Evolutionary conservation across 495 filamentous ascomycete genomes (phyloP).

Genomic region (Xanthoparmelia taractica): DNA sequence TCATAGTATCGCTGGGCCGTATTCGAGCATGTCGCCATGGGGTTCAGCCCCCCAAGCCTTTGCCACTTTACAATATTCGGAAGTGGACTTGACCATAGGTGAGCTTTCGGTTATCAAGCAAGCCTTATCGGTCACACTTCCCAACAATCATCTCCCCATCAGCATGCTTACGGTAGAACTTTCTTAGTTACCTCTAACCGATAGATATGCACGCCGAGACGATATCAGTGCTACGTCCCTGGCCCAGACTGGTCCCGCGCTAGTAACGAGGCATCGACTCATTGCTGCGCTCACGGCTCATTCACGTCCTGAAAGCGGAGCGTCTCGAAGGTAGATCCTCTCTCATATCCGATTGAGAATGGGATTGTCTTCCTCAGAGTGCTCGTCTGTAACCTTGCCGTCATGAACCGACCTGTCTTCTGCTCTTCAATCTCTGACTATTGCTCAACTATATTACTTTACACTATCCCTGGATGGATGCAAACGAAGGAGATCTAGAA

Average conservation of each 20-base stretch:
- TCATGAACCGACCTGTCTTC: neutral
- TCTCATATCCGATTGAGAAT: neutral
- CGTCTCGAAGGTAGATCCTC: neutral
- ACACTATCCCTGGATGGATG: neutral
- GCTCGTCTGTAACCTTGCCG: neutral
- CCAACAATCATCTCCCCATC: neutral
- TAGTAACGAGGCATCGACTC: neutral
- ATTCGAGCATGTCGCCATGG: neutral
- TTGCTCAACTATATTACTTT: neutral
- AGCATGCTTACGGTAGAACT: neutral
- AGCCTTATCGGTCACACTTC: neutral
- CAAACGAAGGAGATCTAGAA: neutral
- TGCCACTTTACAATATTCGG: neutral
- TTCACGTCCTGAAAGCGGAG: neutral
- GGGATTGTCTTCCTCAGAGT: neutral
- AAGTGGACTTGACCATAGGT: slow-evolving; percentile 4
- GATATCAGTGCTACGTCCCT: neutral
- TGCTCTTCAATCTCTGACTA: neutral
- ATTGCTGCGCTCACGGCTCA: neutral
- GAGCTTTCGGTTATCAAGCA: slow-evolving; percentile 10
- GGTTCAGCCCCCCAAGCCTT: neutral
- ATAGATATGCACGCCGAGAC: neutral
- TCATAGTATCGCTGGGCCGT: neutral
- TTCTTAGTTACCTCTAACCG: neutral
- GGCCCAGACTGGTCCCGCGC: neutral